Base-by-base conservation (phyloP, 179 eudicot genomes). In the Corrigiola litoralis region DNA sequence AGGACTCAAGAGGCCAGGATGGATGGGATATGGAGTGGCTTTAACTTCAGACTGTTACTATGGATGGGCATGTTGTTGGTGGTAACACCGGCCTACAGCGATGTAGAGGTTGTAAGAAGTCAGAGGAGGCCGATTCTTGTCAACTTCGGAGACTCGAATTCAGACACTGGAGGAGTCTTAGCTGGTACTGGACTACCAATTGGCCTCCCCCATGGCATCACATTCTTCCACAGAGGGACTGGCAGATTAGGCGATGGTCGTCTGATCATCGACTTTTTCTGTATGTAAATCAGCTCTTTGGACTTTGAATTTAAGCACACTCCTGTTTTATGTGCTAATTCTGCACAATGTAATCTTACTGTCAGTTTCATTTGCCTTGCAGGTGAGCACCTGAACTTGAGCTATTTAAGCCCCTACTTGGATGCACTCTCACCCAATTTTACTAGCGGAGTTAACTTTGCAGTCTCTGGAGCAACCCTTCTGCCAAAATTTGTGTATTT, bases 161-260 rank as follows among this genome's bases (percentile, higher is more conserved):
- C 85, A 0, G 85, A 82, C 69, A 82, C 79, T 0, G 83, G 85
- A 4, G 85, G 85, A 0, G 62, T 69, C 3, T 16, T 75, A 21
- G 83, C 79, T 12, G 83, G 71, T 16, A 27, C 27, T n/a, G 83
- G 85, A 13, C 68, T 73, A n/a, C 74, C 75, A 2, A 62, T 70
- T 24, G 81, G 77, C 31, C 53, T 72, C 28, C 82, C 85, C 2
- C 73, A 81, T 18, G 82, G 80, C 20, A 77, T 72, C 23, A 76
- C 84, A 1, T 83, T 83, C 72, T 80, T 76, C 56, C 80, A 72
- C 38, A 57, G 63, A 23, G 80, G 80, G 3, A 77, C 86, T 4
- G 86, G 86, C 20, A 68, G 82, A 16, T 36, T 77, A 11, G 76
- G 78, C 17, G 86, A 82, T 40, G 86, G 87, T 6, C 73, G 84